Evolutionary conservation across 129 eudicot genomes (phyloP).

Genomic region (Silybum marianum): DNA sequence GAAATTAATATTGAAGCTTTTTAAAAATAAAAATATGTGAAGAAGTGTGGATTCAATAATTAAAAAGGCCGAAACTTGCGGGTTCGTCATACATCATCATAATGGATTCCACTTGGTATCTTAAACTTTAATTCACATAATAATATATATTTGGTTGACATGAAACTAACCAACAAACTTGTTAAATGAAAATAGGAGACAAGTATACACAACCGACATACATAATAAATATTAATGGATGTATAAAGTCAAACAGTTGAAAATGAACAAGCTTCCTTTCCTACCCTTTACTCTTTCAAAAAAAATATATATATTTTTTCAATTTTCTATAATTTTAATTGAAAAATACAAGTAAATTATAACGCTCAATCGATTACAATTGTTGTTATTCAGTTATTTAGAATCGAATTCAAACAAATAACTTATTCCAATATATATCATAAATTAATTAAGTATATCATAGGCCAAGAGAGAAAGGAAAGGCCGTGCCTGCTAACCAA

Average conservation of each 20-base stretch:
- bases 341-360: not conserved
- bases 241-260: not conserved
- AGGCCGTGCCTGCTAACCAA: conserved; percentile 58
- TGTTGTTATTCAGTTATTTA: not conserved
- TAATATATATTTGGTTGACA: not conserved
- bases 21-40: not conserved
- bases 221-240: not conserved
- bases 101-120: not conserved
- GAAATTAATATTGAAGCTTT: not conserved
- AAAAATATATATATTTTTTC: too few relatives aligned
- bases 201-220: not conserved
- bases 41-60: not conserved
- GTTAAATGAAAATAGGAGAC: not conserved
- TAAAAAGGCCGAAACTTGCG: not conserved
- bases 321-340: too few relatives aligned
- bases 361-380: not conserved
- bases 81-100: not conserved
- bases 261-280: not conserved
- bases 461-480: conserved; percentile 67
- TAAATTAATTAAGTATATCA: conserved; percentile 7
- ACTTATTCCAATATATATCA: conserved; percentile 1
- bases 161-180: too few relatives aligned
- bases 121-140: not conserved
- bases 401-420: not conserved
- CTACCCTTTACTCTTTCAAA: not conserved